Percentiles rank a stretch among this genome's conserved stretches.
Evolutionary conservation across 371 early-diverging fungal species (phyloP).

Genomic region (Mucor irregularis): DNA sequence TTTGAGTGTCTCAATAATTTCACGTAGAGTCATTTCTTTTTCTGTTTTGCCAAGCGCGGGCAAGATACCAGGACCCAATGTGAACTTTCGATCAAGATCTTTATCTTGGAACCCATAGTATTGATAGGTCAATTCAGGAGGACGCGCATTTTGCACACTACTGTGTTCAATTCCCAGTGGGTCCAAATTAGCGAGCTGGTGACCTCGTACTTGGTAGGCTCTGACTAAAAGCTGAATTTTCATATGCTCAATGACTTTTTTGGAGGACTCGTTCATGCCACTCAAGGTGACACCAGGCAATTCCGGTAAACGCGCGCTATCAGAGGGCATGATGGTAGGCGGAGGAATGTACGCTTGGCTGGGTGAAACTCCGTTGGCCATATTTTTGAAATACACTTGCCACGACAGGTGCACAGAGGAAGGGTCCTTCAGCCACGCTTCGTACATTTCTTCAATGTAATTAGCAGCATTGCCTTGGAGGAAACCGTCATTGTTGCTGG

Average conservation of each 20-base stretch:
- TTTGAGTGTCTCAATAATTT: constrained; percentile 82
- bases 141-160: constrained; percentile 53
- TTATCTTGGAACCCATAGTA: constrained; percentile 93
- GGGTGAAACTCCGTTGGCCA: constrained; percentile 68
- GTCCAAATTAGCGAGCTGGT: constrained; percentile 90
- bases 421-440: constrained; percentile 91
- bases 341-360: constrained; percentile 77
- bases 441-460: constrained; percentile 96
- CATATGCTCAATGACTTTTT: constrained; percentile 90
- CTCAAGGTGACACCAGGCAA: constrained; percentile 42
- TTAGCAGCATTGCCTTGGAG: constrained; percentile 75
- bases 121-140: constrained; percentile 80
- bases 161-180: constrained; percentile 82
- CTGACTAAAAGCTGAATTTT: constrained; percentile 95
- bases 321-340: constrained; percentile 78
- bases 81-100: constrained; percentile 89
- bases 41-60: constrained; percentile 76
- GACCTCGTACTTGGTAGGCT: constrained; percentile 96
- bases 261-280: constrained; percentile 31
- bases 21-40: constrained; percentile 78
- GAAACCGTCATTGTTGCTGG: constrained; percentile 27
- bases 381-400: constrained; percentile 94
- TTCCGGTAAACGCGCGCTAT: constrained; percentile 64
- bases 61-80: constrained; percentile 92
- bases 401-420: constrained; percentile 93